Base-by-base conservation (phyloP, 352 stramenopile genomes). In the Phytophthora aleatoria region DNA sequence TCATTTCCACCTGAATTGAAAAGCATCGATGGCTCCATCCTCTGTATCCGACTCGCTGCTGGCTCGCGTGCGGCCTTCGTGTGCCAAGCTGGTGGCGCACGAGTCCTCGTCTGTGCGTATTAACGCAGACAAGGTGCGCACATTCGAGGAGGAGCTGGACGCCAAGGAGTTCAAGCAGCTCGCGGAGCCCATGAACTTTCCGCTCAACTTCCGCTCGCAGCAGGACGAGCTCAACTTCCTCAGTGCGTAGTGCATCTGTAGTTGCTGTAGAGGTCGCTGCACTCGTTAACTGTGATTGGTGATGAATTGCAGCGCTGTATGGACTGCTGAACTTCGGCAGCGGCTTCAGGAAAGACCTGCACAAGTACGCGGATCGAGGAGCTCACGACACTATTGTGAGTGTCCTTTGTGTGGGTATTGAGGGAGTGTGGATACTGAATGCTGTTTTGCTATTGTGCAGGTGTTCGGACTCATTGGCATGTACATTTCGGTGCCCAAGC, bases 401-500 rank as follows among this genome's bases (percentile, higher is more conserved):
- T 55, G 7, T 45, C 24, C 36, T 55, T 43, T 30, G 57, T 38
- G 61, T 16, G 9, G 15, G 2, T 35, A 39, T 36, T 50, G 9
- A n/a, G 15, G 3, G 5, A n/a, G 24, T 1, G 15, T 12, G 27
- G 6, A 27, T 15, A 11, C 15, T 61, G 1, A 55, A 50, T 16
- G 15, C 6, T 45, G 28, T 54, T 33, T 30, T 53, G 12, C 35
- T 10, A 42, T 27, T 13, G 38, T 65, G 27, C 58, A 94, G 85
- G 64, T 90, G 55, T 94, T 90, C 57, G 85, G 85, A n/a, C 59
- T 91, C n/a, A 76, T 94, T 42, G 85, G 85, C 55, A 91, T 94
- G 76, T 94, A 91, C 81, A 94, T 94, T 36, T 90, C 81, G 2
- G 77, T 77, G 39, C 81, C 83, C n/a, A 79, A 77, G 36, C 64